Evolutionary conservation across 2,329 filamentous ascomycete species (phyloP), one percentile per base, ranked within the genome.

Genomic region (Mollisiaceae sp.): DNA sequence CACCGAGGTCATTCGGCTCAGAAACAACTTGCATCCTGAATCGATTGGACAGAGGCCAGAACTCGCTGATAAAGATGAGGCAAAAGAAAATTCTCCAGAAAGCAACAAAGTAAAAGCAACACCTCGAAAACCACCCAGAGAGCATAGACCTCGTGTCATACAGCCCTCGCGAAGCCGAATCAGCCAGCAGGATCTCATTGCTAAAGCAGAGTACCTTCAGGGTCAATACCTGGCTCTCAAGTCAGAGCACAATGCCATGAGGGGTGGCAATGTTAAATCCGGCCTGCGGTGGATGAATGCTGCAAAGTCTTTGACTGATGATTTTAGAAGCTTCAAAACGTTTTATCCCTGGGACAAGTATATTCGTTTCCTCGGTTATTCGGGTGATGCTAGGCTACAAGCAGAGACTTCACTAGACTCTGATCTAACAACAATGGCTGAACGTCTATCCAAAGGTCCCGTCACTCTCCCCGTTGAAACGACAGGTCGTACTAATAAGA

Each of bases 1-100:
- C 58, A 90, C 90, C 39, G 90, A 96, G 75, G 89, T 92, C 9
- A 85, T 94, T 71, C 82, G 86, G 38, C 80, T 93, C 24, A 85
- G 85, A 67, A 83, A 84, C 12, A 79, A 52, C 67, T 20, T 38
- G 18, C 36, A 20, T 41, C 63, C 22, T 45, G 35, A 27, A 50
- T 6, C 35, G 47, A 47, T 71, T 73, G 63, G 70, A 73, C 58
- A 69, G 72, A 56, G 69, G 32, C n/a, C 9, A n/a, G 43, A 43
- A 39, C 27, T 32, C 47, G 15, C 12, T 4, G 24, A 35, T 20
- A 20, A 4, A 9, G 12, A 27, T 27, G 24, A 35, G 50, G 50
- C 14, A 18, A 5, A 32, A 6, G 50, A 47, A 18, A 47, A 8
- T 4, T 8, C 2, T 47, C 27, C 27, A 32, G 20, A 9, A n/a